A percentile compares a stretch with the other conserved stretches of the same genome.
Evolutionary conservation across 1,139 yeast genomes (phyloP).

Genomic region (Pneumocystis carinii): DNA sequence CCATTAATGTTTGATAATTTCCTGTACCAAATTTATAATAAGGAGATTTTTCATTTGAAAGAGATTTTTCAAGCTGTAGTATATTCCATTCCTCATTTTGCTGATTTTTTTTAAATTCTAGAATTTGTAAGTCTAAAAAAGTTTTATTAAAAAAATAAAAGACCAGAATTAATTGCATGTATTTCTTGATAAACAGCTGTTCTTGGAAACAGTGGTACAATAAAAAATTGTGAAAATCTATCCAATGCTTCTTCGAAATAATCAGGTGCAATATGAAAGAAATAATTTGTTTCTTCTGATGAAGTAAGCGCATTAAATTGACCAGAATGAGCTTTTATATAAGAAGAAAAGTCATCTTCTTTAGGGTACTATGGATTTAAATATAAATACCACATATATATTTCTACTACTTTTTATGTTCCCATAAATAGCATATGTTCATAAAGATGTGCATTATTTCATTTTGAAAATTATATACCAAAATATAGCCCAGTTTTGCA

Average conservation of each 20-base stretch:
- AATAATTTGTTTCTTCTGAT: conserved; percentile 78
- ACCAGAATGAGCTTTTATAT: too few species aligned
- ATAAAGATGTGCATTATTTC: conserved; percentile 63
- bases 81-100: too few species aligned
- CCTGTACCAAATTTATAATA: too few species aligned
- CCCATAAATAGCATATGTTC: conserved; percentile 96
- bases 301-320: conserved; percentile 70
- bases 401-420: conserved; percentile 35
- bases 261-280: conserved; percentile 66
- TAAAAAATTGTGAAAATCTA: conserved; percentile 84
- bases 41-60: too few species aligned
- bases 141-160: too few species aligned
- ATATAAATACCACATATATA: neutral
- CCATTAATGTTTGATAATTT: conserved; percentile 36
- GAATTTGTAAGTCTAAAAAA: too few species aligned
- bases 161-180: conserved; percentile 68
- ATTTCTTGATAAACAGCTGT: conserved; percentile 85
- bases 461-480: too few species aligned
- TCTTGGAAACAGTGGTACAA: conserved; percentile 59
- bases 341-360: conserved; percentile 77
- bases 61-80: too few species aligned
- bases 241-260: conserved; percentile 77
- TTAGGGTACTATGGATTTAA: conserved; percentile 46
- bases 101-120: too few species aligned
- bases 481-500: too few species aligned